Conservation (phyloP, 2,329 filamentous ascomycete species). For the Thermomyces lanuginosus region DNA sequence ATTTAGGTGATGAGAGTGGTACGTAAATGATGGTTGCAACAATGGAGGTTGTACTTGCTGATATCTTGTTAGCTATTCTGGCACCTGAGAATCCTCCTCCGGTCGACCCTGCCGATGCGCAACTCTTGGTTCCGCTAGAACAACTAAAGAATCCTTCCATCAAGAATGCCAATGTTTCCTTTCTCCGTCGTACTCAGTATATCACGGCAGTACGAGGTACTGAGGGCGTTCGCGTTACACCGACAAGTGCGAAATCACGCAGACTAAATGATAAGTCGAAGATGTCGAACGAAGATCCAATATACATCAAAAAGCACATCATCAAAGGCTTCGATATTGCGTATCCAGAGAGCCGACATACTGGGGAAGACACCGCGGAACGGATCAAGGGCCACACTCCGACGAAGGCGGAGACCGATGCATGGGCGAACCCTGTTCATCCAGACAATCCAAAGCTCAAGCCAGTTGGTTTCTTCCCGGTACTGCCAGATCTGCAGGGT, state of each 20-base stretch:
- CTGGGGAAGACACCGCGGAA: conserved; percentile 37
- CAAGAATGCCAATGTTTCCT: conserved; percentile 65
- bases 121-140: conserved; percentile 66
- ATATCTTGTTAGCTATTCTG: conserved; percentile 58
- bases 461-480: conserved; percentile 42
- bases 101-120: conserved; percentile 68
- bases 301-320: conserved; percentile 44
- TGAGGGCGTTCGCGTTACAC: conserved; percentile 15
- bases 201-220: conserved; percentile 37
- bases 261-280: conserved; percentile 16
- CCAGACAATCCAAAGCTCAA: conserved; percentile 41
- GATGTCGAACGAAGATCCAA: conserved; percentile 37
- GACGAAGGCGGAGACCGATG: conserved; percentile 38
- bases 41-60: conserved; percentile 1
- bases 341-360: conserved; percentile 44
- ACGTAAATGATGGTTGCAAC: conserved; percentile 15
- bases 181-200: conserved; percentile 91
- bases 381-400: conserved; percentile 38
- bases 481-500: conserved; percentile 45
- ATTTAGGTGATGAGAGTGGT: conserved; percentile 92
- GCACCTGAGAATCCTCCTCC: conserved; percentile 53
- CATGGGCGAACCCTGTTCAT: conserved; percentile 45
- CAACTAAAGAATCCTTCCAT: conserved; percentile 71
- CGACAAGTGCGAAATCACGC: conserved; percentile 13
- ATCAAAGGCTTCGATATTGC: conserved; percentile 49